Conservation (phyloP, 2,329 filamentous ascomycete species). For the Botrytis paeoniae region DNA sequence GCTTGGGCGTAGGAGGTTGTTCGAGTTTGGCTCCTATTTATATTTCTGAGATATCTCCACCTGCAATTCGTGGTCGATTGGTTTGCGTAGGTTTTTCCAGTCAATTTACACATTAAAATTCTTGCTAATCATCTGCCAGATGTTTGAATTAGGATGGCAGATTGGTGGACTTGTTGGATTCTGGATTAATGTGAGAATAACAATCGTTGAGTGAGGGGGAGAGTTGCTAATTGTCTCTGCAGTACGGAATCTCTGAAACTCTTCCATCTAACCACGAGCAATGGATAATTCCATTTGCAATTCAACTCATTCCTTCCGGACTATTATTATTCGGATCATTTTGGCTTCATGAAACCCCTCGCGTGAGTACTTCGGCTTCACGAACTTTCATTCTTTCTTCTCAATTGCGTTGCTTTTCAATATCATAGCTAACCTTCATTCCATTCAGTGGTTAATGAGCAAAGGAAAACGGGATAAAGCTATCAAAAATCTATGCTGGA, state of each 20-base stretch:
- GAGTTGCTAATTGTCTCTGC: constrained; percentile 39
- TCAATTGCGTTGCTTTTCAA: not conserved
- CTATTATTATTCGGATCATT: constrained; percentile 57
- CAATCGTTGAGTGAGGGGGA: constrained; percentile 37
- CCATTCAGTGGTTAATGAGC: constrained; percentile 61
- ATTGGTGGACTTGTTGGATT: constrained; percentile 61
- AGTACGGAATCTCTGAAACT: constrained; percentile 49
- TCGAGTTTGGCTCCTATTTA: constrained; percentile 60
- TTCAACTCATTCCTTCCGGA: constrained; percentile 66
- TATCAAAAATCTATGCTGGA: constrained; percentile 59
- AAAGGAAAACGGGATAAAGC: constrained; percentile 59
- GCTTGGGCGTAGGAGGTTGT: constrained; percentile 28
- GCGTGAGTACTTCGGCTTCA: constrained; percentile 33
- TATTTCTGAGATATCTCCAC: constrained; percentile 33
- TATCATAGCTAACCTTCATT: not conserved
- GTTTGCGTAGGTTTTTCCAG: not conserved
- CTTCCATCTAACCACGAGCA: constrained; percentile 43
- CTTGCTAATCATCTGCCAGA: constrained; percentile 25
- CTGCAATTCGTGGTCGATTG: constrained; percentile 27
- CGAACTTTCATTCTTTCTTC: no score
- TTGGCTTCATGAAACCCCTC: constrained; percentile 63
- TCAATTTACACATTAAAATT: no score
- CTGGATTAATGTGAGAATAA: constrained; percentile 54
- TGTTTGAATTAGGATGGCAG: constrained; percentile 66
- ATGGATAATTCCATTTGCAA: constrained; percentile 59